phyloP scores from a whole-genome alignment of 192 early-diverging fungal genomes.

The Thoreauomyces humboldtii region DNA sequence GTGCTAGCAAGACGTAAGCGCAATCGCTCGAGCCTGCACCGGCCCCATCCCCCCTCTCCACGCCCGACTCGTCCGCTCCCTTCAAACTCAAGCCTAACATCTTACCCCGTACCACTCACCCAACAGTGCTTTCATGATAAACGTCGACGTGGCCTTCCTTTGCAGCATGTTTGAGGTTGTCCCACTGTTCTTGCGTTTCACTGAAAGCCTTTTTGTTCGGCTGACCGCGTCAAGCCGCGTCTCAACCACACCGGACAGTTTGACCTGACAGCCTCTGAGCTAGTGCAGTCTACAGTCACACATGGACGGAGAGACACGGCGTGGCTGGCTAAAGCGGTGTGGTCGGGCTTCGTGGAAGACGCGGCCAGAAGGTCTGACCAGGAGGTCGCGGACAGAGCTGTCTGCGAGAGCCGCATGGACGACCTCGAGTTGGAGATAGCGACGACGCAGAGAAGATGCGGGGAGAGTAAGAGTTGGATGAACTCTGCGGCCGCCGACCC shows the following conservation, averaged over 20 bases:
- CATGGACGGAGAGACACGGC: slow-evolving; percentile 39
- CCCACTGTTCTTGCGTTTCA: slow-evolving; percentile 65
- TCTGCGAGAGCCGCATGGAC: slow-evolving; percentile 58
- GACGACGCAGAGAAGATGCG: slow-evolving; percentile 56
- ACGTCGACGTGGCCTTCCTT: slow-evolving; percentile 37
- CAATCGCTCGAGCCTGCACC: too few species aligned
- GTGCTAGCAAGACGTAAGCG: too few species aligned
- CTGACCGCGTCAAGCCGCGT: slow-evolving; percentile 85
- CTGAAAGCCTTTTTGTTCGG: slow-evolving; percentile 99
- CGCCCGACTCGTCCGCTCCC: too few species aligned
- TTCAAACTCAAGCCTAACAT: too few species aligned
- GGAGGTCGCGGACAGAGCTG: slow-evolving; percentile 43
- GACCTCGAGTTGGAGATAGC: slow-evolving; percentile 77
- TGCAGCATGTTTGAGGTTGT: slow-evolving; percentile 59
- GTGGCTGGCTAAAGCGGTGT: slow-evolving; percentile 13
- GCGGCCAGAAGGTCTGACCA: slow-evolving; percentile 50
- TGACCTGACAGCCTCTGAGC: slow-evolving; percentile 70
- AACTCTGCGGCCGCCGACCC: slow-evolving; percentile 93
- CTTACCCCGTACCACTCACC: too few species aligned
- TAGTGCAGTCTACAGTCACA: slow-evolving; percentile 90
- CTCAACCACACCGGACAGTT: slow-evolving; percentile 82
- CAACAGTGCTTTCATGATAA: slow-evolving; percentile 95
- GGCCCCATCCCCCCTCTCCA: too few species aligned
- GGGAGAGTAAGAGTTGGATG: slow-evolving; percentile 57
- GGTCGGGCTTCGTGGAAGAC: neutral